Evolutionary conservation across 305 asterid species (phyloP).

Genomic region (Fraxinus baroniana): DNA sequence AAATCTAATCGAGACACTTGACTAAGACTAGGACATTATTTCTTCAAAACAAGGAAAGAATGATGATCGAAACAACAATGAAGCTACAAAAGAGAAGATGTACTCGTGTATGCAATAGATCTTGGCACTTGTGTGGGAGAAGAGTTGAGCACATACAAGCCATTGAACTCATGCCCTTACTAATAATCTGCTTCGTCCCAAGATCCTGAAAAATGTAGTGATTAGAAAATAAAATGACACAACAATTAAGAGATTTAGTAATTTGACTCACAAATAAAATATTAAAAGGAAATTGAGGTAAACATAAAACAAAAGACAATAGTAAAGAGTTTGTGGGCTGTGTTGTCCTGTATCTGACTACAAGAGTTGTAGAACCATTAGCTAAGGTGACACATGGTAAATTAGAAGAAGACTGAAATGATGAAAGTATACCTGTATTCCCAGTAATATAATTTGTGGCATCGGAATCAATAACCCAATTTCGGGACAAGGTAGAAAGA

Average conservation of each 20-base stretch:
- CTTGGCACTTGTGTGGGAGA: not conserved
- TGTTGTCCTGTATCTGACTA: not conserved
- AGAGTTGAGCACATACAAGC: not conserved
- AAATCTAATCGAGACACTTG: not conserved
- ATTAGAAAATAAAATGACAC: not conserved
- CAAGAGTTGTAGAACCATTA: not conserved
- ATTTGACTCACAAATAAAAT: not conserved
- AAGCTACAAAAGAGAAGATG: not conserved
- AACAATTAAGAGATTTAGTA: not conserved
- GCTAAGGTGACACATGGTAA: not conserved
- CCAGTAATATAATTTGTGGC: not conserved
- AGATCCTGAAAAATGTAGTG: not conserved
- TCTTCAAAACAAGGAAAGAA: not conserved
- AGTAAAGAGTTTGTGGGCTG: not conserved
- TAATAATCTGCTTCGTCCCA: not conserved
- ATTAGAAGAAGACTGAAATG: not conserved
- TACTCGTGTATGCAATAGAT: not conserved
- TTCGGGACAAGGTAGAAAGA: not conserved
- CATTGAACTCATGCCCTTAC: not conserved
- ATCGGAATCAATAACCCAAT: not conserved
- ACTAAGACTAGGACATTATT: not conserved
- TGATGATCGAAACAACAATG: too few relatives aligned
- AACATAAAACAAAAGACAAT: too few relatives aligned
- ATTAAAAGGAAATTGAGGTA: not conserved
- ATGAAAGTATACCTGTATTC: not conserved